phyloP scores from a whole-genome alignment of 2,329 filamentous ascomycete genomes.

The Fusarium verrucosum region DNA sequence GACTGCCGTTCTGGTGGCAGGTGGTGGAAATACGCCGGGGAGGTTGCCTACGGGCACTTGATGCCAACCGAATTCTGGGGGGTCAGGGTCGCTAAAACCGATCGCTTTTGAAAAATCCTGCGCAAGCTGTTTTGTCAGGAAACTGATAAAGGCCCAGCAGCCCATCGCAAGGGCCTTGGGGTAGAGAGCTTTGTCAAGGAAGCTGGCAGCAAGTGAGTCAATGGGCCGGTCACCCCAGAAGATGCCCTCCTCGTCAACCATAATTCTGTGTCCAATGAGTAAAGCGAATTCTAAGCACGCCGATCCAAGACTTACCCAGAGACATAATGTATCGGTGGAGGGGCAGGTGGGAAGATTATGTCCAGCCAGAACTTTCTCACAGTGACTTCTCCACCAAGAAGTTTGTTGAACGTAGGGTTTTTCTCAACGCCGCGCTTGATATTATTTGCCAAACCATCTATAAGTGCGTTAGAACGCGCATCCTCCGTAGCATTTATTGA shows the following conservation, averaged over 20 bases:
- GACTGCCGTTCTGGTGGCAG: slow-evolving; percentile 39
- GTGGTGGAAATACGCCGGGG: slow-evolving; percentile 37
- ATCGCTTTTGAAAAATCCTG: slow-evolving; percentile 56
- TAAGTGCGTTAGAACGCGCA: slow-evolving; percentile 22
- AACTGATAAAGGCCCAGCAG: slow-evolving; percentile 61
- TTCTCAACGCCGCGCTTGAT: slow-evolving; percentile 52
- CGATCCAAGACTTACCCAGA: slow-evolving; percentile 61
- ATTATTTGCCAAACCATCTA: slow-evolving; percentile 48
- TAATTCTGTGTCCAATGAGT: slow-evolving; percentile 54
- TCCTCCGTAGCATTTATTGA: not conserved
- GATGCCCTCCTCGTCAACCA: slow-evolving; percentile 60
- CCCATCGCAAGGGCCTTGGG: slow-evolving; percentile 62
- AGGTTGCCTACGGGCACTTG: slow-evolving; percentile 42
- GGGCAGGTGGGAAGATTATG: slow-evolving; percentile 65
- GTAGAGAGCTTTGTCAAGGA: slow-evolving; percentile 61
- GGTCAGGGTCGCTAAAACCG: slow-evolving; percentile 50
- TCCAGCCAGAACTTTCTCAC: slow-evolving; percentile 68
- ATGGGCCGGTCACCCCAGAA: slow-evolving; percentile 59
- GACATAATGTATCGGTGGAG: slow-evolving; percentile 68
- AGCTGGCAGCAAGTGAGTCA: slow-evolving; percentile 57
- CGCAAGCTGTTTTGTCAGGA: slow-evolving; percentile 57
- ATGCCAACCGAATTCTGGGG: slow-evolving; percentile 47
- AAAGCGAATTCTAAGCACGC: not conserved
- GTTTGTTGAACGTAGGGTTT: slow-evolving; percentile 53
- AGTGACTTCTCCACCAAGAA: slow-evolving; percentile 58